Conservation (phyloP, 1,139 yeast species). For the Geotrichum phurueaensis region DNA sequence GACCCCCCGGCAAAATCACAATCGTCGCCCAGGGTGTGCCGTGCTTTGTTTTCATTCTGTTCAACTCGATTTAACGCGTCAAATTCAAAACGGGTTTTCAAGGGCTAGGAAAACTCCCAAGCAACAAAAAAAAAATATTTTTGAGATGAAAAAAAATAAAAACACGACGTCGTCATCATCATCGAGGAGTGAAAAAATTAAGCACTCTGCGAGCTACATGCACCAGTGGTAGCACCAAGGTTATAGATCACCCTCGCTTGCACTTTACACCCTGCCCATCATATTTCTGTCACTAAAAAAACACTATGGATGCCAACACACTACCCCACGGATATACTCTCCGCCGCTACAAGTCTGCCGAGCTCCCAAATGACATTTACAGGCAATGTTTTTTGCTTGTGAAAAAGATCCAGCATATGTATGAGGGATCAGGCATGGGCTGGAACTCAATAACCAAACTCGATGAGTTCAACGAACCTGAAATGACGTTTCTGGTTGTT, state of each 20-base stretch:
- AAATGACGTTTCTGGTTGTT: constrained; percentile 38
- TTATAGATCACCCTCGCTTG: not conserved
- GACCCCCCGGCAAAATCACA: not conserved
- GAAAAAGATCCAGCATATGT: constrained; percentile 26
- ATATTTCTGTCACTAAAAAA: not conserved
- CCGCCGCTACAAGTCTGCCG: not conserved
- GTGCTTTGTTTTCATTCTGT: not conserved
- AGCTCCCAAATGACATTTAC: constrained; percentile 15
- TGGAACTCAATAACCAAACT: constrained; percentile 44
- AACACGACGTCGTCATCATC: not conserved
- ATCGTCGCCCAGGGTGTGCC: not conserved
- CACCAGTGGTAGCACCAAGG: not conserved
- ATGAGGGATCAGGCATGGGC: constrained; percentile 35
- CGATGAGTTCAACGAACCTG: constrained; percentile 44
- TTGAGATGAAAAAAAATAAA: not conserved
- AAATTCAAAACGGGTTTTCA: not conserved
- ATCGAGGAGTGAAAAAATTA: not conserved
- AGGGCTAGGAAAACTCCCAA: not conserved
- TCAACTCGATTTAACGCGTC: not conserved
- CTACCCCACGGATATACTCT: not conserved
- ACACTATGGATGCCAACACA: not conserved
- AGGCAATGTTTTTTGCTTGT: constrained; percentile 29
- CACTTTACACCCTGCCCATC: not conserved
- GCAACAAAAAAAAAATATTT: not conserved
- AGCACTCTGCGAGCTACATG: not conserved